Conservation (phyloP, 345 rosid genomes). For the Eutrema japonicum region DNA sequence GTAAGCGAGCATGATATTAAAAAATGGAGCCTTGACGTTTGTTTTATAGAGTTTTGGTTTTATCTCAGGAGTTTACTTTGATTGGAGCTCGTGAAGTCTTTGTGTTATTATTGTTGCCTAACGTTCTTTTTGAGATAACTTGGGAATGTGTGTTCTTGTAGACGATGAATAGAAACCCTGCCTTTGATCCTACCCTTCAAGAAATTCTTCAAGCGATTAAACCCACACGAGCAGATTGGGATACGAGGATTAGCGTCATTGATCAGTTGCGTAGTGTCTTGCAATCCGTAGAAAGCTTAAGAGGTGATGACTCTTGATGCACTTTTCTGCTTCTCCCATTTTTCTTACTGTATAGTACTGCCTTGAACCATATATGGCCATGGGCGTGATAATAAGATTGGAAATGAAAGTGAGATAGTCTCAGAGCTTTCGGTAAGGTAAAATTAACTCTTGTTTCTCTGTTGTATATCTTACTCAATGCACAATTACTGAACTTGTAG, state of each 20-base stretch:
- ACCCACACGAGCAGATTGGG: constrained; percentile 66
- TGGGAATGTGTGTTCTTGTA: constrained; percentile 31
- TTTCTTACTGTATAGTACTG: constrained; percentile 7
- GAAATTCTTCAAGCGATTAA: constrained; percentile 61
- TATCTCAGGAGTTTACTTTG: constrained; percentile 19
- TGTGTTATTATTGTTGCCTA: constrained; percentile 24
- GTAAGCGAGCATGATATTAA: not conserved
- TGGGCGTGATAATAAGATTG: not conserved
- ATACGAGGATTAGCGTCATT: constrained; percentile 50
- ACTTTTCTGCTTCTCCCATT: constrained; percentile 18
- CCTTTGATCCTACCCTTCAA: constrained; percentile 56
- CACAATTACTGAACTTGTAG: constrained; percentile 14
- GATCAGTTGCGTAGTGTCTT: constrained; percentile 59
- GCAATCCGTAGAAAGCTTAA: constrained; percentile 64
- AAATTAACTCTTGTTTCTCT: not conserved
- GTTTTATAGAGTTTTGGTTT: not conserved
- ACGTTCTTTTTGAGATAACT: constrained; percentile 12
- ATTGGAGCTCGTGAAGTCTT: not conserved
- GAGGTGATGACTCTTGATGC: constrained; percentile 58
- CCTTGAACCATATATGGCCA: not conserved
- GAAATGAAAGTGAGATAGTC: not conserved
- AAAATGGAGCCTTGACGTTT: constrained; percentile 10
- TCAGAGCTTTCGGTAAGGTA: not conserved
- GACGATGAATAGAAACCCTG: constrained; percentile 52
- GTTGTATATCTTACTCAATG: not conserved